phyloP scores from a whole-genome alignment of 2,329 filamentous ascomycete species.

The Camptophora hylomeconis region DNA sequence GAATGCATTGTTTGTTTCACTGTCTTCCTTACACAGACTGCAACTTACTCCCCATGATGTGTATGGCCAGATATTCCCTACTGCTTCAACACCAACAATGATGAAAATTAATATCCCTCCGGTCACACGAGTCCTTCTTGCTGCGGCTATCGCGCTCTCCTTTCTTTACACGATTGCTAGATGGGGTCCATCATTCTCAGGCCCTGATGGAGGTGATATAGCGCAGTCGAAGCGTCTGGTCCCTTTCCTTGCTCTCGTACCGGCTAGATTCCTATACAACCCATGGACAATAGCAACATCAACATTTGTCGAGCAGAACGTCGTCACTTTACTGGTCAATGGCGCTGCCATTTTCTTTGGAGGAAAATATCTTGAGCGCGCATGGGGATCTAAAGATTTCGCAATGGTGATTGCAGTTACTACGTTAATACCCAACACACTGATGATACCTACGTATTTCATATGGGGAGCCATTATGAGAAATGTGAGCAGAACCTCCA shows the following conservation, averaged over 20 bases:
- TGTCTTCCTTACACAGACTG: no score
- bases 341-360: slow-evolving; percentile 75
- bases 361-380: slow-evolving; percentile 85
- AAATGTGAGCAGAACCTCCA: slow-evolving; percentile 37
- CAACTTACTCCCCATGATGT: no score
- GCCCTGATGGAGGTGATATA: slow-evolving; percentile 22
- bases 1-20: no score
- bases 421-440: slow-evolving; percentile 64
- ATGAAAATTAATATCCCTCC: slow-evolving; percentile 79
- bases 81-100: neutral
- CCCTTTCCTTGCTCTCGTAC: slow-evolving; percentile 78
- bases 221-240: slow-evolving; percentile 46
- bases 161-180: slow-evolving; percentile 57
- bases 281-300: slow-evolving; percentile 87
- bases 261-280: slow-evolving; percentile 69
- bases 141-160: slow-evolving; percentile 62
- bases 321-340: slow-evolving; percentile 71
- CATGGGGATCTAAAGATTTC: slow-evolving; percentile 86
- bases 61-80: no score
- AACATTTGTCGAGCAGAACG: slow-evolving; percentile 82
- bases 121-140: slow-evolving; percentile 70
- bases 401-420: slow-evolving; percentile 75
- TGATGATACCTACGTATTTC: slow-evolving; percentile 61
- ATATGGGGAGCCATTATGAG: slow-evolving; percentile 54
- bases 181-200: slow-evolving; percentile 41